phyloP scores from a whole-genome alignment of 306 rosid genomes.

The Cicer judaicum region DNA sequence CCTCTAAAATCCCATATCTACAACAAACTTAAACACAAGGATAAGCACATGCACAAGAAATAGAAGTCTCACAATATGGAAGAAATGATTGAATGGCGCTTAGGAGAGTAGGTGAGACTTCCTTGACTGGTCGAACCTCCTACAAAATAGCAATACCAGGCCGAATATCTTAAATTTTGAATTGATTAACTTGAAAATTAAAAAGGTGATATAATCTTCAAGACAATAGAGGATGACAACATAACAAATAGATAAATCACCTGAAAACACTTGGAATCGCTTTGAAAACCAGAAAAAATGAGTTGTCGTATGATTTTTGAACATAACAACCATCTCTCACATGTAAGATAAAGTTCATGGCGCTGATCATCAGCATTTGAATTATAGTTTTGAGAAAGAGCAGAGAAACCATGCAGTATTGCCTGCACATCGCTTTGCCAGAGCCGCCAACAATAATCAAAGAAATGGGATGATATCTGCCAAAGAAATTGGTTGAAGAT shows the following conservation, averaged over 20 bases:
- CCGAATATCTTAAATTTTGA: slow-evolving; percentile 6
- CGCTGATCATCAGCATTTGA: slow-evolving; percentile 68
- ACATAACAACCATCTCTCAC: slow-evolving; percentile 96
- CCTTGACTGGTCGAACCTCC: slow-evolving; percentile 93
- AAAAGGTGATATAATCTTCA: slow-evolving; percentile 22
- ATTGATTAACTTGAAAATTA: slow-evolving; percentile 21
- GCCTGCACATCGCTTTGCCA: slow-evolving; percentile 93
- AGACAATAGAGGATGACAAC: slow-evolving; percentile 30
- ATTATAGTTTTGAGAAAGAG: slow-evolving; percentile 68
- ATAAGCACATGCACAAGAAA: slow-evolving; percentile 32
- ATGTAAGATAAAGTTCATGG: slow-evolving; percentile 75
- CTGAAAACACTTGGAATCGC: slow-evolving; percentile 90
- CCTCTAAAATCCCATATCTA: too few relatives aligned
- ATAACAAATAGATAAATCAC: slow-evolving; percentile 49
- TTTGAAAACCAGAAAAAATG: slow-evolving; percentile 84
- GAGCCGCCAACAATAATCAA: slow-evolving; percentile 93
- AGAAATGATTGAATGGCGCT: slow-evolving; percentile 88
- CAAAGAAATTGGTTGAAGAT: slow-evolving; percentile 46
- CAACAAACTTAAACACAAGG: slow-evolving; percentile 14
- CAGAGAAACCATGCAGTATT: slow-evolving; percentile 77
- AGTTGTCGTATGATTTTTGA: slow-evolving; percentile 86
- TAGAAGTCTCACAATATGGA: slow-evolving; percentile 80
- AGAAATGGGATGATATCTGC: slow-evolving; percentile 93
- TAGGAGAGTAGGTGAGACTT: slow-evolving; percentile 84
- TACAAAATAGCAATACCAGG: slow-evolving; percentile 50